A percentile compares a stretch with the other conserved stretches of the same genome.
Conservation (phyloP, 2,329 filamentous ascomycete genomes). For the Colletotrichum ledebouriae region DNA sequence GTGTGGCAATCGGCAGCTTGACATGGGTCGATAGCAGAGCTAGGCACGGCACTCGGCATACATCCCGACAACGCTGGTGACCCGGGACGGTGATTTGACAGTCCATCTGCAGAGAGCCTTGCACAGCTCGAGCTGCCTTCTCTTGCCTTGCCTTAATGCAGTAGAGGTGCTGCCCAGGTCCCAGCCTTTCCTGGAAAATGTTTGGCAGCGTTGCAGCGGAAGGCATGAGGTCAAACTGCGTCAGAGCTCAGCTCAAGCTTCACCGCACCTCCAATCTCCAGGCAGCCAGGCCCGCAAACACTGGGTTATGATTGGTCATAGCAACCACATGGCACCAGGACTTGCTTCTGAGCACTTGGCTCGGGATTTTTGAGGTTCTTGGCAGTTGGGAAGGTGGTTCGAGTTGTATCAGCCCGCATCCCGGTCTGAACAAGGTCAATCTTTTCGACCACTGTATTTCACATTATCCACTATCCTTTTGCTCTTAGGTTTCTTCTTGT, state of each 20-base stretch:
- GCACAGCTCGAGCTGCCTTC: no score
- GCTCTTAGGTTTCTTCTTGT: no score
- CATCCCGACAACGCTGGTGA: neutral
- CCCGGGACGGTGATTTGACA: neutral
- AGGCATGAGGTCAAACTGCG: constrained; percentile 1
- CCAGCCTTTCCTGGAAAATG: no score
- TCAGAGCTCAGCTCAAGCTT: neutral
- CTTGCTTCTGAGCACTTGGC: constrained; percentile 1
- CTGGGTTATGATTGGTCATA: neutral
- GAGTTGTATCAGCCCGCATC: constrained; percentile 1
- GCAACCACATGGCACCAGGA: constrained; percentile 15
- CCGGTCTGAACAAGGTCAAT: neutral
- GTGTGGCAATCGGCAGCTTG: neutral
- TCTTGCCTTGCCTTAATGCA: no score
- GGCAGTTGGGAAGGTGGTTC: neutral
- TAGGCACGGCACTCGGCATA: constrained; percentile 1
- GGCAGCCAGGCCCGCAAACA: neutral
- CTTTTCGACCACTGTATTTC: no score
- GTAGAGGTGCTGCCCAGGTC: no score
- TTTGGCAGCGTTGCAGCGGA: constrained; percentile 11
- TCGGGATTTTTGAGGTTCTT: neutral
- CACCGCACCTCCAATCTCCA: neutral
- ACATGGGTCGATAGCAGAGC: constrained; percentile 4
- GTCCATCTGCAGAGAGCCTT: no score
- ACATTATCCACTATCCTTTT: no score